Evolutionary conservation across 495 filamentous ascomycete species (phyloP), one percentile per base, ranked within the genome.

Genomic region (Daldinia caldariorum): DNA sequence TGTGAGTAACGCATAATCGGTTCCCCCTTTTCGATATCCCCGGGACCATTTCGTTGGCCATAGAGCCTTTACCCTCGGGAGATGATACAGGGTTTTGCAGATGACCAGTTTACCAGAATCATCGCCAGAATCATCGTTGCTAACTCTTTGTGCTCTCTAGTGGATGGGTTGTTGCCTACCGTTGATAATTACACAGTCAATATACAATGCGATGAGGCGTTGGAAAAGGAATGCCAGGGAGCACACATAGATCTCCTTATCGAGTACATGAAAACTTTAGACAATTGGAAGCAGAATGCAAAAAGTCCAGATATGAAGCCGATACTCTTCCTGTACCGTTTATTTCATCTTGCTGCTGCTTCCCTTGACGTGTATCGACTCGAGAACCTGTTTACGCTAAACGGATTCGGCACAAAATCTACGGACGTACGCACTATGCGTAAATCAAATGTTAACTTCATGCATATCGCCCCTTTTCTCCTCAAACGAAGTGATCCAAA

Each of bases 161-260:
- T 76, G 34, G 69, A 76, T 12, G 74, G 72, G 2, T 50, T 76
- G 35, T 50, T 70, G n/a, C 72, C 74, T 3, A 70, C 63, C 2
- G 74, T 72, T 7, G 58, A 68, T 5, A 72, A 74, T 18, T 74
- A 61, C 8, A 76, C 74, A 4, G 66, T 74, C 38, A 67, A 71
- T 22, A 72, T 76, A n/a, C 49, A 61, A 41, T 20, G 35, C 35
- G 68, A 66, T 1, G 7, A 66, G 45, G 45, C 51, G 1, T 7
- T 67, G 6, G 54, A 63, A 13, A 35, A 26, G 18, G 43, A 47
- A n/a, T 76, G 72, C 22, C 74, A 76, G 29, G 31, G 47, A 7
- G 50, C 31, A 5, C 74, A 76, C 26, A 60, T 70, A 0, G 56
- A 66, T 3, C 12, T 70, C 22, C 62, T 76, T 3, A 76, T 67